Conservation (phyloP, 2,329 filamentous ascomycete genomes). For the Dactylellina parvicollis region DNA sequence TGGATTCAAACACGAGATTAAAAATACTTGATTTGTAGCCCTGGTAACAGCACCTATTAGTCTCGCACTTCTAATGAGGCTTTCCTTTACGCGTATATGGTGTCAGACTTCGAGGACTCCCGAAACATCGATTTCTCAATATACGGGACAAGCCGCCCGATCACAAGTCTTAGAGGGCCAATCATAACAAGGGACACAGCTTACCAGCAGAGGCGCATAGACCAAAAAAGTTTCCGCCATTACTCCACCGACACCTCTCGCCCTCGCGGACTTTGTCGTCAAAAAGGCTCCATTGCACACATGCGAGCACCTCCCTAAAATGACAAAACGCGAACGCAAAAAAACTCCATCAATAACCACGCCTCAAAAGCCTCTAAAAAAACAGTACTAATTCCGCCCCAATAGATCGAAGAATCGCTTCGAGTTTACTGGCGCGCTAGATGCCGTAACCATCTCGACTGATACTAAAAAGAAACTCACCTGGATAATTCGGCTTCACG, state of each 20-base stretch:
- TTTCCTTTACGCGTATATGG: too few species aligned
- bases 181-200: constrained; percentile 55
- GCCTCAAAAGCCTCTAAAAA: neutral
- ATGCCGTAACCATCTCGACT: neutral
- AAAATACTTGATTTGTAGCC: constrained; percentile 80
- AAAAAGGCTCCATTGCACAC: constrained; percentile 82
- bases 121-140: too few species aligned
- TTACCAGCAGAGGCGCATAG: constrained; percentile 74
- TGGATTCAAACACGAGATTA: constrained; percentile 79
- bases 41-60: constrained; percentile 22
- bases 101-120: too few species aligned
- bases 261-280: constrained; percentile 76
- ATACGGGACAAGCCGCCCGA: too few species aligned
- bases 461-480: constrained; percentile 4
- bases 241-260: constrained; percentile 76
- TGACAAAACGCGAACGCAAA: neutral
- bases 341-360: neutral
- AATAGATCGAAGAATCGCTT: neutral
- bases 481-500: constrained; percentile 51
- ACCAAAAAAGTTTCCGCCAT: constrained; percentile 82
- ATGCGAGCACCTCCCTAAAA: constrained; percentile 71
- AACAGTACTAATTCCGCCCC: neutral
- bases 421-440: neutral
- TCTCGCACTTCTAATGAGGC: too few species aligned
- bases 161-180: too few species aligned